Percentiles rank a stretch among this genome's conserved stretches.
Conservation (phyloP, 139 green algal species). For the Bryopsis sp. region DNA sequence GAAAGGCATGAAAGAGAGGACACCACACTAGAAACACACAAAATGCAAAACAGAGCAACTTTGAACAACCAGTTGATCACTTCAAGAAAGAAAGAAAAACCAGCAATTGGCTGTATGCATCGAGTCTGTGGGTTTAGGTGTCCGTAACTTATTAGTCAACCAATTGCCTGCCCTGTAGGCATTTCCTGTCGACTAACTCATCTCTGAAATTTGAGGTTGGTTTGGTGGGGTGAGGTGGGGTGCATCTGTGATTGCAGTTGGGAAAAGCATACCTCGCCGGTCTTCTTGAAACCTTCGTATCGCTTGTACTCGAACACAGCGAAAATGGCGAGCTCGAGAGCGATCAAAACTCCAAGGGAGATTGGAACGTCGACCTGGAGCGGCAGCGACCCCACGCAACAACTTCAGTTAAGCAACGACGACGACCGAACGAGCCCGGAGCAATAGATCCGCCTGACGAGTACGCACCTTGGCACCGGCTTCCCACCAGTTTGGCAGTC, state of each 20-base stretch:
- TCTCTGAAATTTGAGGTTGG: not conserved
- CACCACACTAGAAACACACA: constrained; percentile 14
- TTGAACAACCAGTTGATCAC: constrained; percentile 2
- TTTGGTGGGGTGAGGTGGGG: not conserved
- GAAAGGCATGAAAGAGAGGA: constrained; percentile 41
- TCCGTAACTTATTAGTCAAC: constrained; percentile 15
- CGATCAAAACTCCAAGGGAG: constrained; percentile 42
- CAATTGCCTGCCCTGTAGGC: not conserved
- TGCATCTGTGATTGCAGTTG: not conserved
- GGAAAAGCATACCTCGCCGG: constrained; percentile 33
- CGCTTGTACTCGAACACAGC: constrained; percentile 79
- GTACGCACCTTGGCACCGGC: constrained; percentile 52
- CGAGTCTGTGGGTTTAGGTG: not conserved
- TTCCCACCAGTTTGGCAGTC: constrained; percentile 65
- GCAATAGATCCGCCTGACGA: not conserved
- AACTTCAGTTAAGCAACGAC: too few species aligned
- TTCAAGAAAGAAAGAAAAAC: constrained; percentile 19
- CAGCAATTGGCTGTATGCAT: constrained; percentile 20
- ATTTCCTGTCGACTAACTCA: not conserved
- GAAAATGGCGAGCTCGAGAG: constrained; percentile 66
- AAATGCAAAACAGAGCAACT: constrained; percentile 12
- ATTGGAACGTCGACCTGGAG: constrained; percentile 17
- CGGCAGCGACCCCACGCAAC: not conserved
- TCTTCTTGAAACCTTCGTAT: constrained; percentile 78
- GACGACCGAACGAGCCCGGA: constrained; percentile 1